A percentile compares a stretch with the other conserved stretches of the same genome.
phyloP scores from a whole-genome alignment of 768 basidiomycete species.

The Obba rivulosa region DNA sequence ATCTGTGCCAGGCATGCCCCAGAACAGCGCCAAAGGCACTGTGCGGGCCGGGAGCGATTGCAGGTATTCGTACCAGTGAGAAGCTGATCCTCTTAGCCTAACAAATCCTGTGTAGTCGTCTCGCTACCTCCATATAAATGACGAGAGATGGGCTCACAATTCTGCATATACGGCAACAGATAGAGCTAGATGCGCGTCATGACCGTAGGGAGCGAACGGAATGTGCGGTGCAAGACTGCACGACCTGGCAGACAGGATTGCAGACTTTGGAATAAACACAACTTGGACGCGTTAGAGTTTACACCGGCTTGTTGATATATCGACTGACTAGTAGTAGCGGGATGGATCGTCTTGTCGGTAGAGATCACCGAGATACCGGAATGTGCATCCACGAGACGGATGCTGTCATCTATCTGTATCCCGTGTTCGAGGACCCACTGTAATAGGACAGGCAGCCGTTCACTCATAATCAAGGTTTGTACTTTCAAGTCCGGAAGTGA shows the following conservation, averaged over 20 bases:
- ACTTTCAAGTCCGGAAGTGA: too few species aligned
- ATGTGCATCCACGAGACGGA: too few species aligned
- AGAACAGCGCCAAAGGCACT: constrained; percentile 60
- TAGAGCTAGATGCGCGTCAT: constrained; percentile 54
- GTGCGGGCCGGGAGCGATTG: constrained; percentile 50
- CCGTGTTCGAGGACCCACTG: too few species aligned
- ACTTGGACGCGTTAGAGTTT: constrained; percentile 32
- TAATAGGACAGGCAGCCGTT: too few species aligned
- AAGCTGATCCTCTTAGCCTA: constrained; percentile 44
- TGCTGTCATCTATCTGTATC: too few species aligned
- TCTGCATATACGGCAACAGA: constrained; percentile 62
- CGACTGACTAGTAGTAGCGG: too few species aligned
- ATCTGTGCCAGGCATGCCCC: constrained; percentile 32
- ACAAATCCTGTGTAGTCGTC: constrained; percentile 1
- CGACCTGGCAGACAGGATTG: constrained; percentile 56
- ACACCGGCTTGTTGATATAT: too few species aligned
- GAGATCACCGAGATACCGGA: too few species aligned
- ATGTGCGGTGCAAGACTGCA: constrained; percentile 37
- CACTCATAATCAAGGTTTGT: too few species aligned
- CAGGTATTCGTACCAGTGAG: constrained; percentile 63
- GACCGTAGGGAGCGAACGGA: constrained; percentile 44
- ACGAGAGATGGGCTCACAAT: constrained; percentile 42
- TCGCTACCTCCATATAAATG: background rate
- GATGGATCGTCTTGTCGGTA: too few species aligned
- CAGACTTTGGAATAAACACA: constrained; percentile 56